These are phyloP conservation scores for Aspergillus panamensis DNA, from an alignment of 495 filamentous ascomycete genomes.

Conservation along the genomic window DNA sequence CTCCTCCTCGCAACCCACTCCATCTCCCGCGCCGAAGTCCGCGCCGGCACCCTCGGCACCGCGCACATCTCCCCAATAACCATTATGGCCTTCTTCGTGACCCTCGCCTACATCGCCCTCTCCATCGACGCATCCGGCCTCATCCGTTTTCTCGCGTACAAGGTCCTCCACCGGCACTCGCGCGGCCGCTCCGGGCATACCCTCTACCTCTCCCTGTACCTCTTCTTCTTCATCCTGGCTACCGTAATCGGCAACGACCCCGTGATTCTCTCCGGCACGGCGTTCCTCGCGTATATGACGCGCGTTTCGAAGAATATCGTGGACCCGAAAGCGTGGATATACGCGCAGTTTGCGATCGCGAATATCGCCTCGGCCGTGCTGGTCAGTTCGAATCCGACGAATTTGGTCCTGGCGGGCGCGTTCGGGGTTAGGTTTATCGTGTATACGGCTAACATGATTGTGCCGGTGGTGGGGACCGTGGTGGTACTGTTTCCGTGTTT, in stretches of 20 bases:
- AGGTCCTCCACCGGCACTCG: conserved; percentile 13
- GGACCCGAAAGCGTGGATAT: conserved; percentile 13
- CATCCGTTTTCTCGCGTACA: conserved; percentile 16
- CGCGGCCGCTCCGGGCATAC: conserved; percentile 7
- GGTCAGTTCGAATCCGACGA: conserved; percentile 14
- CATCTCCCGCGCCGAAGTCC: conserved; percentile 14
- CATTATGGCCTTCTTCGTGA: conserved; percentile 17
- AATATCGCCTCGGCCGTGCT: conserved; percentile 12
- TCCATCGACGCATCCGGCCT: conserved; percentile 16
- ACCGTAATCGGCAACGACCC: conserved; percentile 14
- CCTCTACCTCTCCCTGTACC: conserved; percentile 11
- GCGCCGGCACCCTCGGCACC: conserved; percentile 11
- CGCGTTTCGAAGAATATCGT: conserved; percentile 12
- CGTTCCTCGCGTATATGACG: conserved; percentile 15
- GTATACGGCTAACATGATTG: conserved; percentile 15
- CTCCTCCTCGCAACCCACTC: conserved; percentile 11
- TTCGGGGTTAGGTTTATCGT: conserved; percentile 12
- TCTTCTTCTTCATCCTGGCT: conserved; percentile 12
- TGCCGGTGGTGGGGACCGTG: conserved; percentile 6
- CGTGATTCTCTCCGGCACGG: conserved; percentile 12
- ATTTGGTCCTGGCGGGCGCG: conserved; percentile 11
- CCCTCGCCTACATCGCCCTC: conserved; percentile 15
- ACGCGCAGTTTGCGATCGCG: conserved; percentile 13
- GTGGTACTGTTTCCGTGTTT: conserved; percentile 11
- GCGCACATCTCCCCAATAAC: conserved; percentile 14